Percentiles rank a stretch among this genome's conserved stretches.
Evolutionary conservation across 2,329 filamentous ascomycete species (phyloP).

Genomic region (Colletotrichum scovillei): DNA sequence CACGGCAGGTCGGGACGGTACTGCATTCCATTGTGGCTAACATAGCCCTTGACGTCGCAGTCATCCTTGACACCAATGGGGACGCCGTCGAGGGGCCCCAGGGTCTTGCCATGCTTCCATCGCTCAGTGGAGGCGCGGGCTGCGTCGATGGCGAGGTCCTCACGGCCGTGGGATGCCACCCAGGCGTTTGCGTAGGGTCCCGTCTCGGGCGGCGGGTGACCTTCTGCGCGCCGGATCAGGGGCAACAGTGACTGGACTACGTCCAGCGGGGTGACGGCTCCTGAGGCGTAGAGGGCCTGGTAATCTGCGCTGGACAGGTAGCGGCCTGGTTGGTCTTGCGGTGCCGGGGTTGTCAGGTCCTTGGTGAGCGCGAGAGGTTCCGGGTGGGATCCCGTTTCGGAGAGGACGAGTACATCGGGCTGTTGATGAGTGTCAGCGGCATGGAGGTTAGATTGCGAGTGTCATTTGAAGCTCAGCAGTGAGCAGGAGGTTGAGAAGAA

Average conservation of each 20-base stretch:
- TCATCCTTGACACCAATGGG: conserved; percentile 90
- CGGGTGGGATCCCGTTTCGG: conserved; percentile 43
- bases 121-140: conserved; percentile 79
- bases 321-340: conserved; percentile 55
- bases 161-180: conserved; percentile 69
- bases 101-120: conserved; percentile 73
- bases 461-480: too few species aligned
- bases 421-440: conserved; percentile 41
- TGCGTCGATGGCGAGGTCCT: conserved; percentile 71
- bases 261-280: conserved; percentile 76
- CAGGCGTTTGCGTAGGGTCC: conserved; percentile 75
- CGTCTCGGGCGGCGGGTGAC: conserved; percentile 30
- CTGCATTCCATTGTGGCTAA: conserved; percentile 72
- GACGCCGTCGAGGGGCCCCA: conserved; percentile 82
- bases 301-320: conserved; percentile 83
- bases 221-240: conserved; percentile 70
- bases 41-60: conserved; percentile 76
- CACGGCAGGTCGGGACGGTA: conserved; percentile 64
- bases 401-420: conserved; percentile 68
- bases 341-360: conserved; percentile 53
- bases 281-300: conserved; percentile 77
- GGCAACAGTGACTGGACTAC: conserved; percentile 79
- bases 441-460: too few species aligned
- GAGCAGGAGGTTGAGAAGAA: not conserved
- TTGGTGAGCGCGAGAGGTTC: conserved; percentile 41